Conservation (phyloP, 2,329 filamentous ascomycete genomes). For the Pseudophaeomoniella oleicola region DNA sequence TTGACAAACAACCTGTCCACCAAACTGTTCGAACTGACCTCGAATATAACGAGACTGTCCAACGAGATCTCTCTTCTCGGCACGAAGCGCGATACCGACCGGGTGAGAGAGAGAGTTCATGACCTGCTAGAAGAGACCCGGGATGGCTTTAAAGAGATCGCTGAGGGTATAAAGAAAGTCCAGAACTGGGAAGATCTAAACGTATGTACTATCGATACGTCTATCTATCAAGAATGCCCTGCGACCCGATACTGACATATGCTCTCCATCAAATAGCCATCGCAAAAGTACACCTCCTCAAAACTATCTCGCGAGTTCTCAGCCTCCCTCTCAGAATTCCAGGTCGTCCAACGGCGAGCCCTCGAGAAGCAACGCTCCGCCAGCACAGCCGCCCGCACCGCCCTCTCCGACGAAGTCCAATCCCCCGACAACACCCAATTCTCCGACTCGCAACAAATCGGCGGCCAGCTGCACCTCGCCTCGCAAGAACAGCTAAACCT, state of each 20-base stretch:
- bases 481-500: conserved; percentile 66
- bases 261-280: conserved; percentile 43
- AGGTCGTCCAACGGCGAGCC: conserved; percentile 74
- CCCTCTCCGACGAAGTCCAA: conserved; percentile 46
- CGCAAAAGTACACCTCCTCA: conserved; percentile 91
- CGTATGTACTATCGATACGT: conserved; percentile 31
- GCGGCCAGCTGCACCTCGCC: conserved; percentile 54
- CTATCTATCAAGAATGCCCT: too few species aligned
- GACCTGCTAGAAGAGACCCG: conserved; percentile 76
- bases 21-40: conserved; percentile 77
- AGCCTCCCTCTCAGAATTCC: conserved; percentile 76
- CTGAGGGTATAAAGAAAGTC: conserved; percentile 84
- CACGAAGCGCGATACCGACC: conserved; percentile 79
- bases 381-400: conserved; percentile 67
- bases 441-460: conserved; percentile 29
- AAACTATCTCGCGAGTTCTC: conserved; percentile 92
- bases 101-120: conserved; percentile 80
- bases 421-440: background rate
- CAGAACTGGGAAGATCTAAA: conserved; percentile 75
- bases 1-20: conserved; percentile 73
- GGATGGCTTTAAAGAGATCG: conserved; percentile 76
- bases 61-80: conserved; percentile 76
- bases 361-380: conserved; percentile 88
- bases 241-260: too few species aligned
- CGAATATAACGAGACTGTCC: conserved; percentile 71